Base-by-base conservation (phyloP, 345 rosid species). In the Mercurialis annua region DNA sequence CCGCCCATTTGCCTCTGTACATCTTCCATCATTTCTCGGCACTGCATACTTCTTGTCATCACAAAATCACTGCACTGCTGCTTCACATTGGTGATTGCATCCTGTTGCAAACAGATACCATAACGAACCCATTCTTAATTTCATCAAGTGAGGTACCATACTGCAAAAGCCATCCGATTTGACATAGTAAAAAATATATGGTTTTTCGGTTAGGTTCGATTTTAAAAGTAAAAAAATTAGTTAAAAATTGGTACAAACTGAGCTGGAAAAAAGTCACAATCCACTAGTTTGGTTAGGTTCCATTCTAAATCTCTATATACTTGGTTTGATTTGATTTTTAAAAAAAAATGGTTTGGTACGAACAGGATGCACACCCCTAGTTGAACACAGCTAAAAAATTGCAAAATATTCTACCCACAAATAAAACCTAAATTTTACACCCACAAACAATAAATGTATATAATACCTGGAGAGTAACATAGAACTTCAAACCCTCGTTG, bases 51-150 rank as follows among this genome's bases (percentile, higher is more conserved):
- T 80, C 99, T 85, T 49, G 99, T 94, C 98, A 94, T 89, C 71
- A 84, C 92, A 81, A 87, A 94, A 79, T 94, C 99, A 69, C 93
- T 94, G 82, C 96, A 89, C 68, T 94, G 98, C 83, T 89, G 99
- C 87, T 94, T 91, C 69, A 94, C 73, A 67, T 91, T 94, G 73
- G 90, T 86, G 79, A 94, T 86, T 53, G 99, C 99, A 38, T 94
- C 99, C 99, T 94, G 84, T 79, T 63, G 36, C 61, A 65, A 46
- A 27, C 26, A 59, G 20, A 29, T 43, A 27, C 26, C 27, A 46
- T 40, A 9, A 73, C 17, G 6, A 27, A 44, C 47, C 62, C 49
- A 61, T 20, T n/a, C 18, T 20, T 44, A 46, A 40, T 40, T 34
- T 34, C 26, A 21, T 46, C 27, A 50, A 60, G 31, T 12, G 33